A percentile compares a stretch with the other conserved stretches of the same genome.
These are phyloP conservation scores for Eustoma russellianum DNA, from an alignment of 257 asterid species.

Conservation along the genomic window DNA sequence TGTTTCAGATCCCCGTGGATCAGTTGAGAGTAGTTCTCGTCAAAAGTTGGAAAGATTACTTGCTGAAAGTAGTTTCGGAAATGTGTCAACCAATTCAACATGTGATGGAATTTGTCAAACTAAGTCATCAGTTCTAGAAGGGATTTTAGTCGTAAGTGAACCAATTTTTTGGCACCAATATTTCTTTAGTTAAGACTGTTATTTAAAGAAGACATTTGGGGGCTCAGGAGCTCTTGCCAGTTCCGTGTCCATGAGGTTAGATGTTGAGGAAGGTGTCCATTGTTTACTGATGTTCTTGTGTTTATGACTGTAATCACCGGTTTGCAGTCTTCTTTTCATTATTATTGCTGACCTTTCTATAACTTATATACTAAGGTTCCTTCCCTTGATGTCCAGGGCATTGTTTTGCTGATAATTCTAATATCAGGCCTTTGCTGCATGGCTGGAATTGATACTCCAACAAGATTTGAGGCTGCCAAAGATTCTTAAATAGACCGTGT, in stretches of 20 bases:
- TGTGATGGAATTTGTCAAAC: slow-evolving; percentile 94
- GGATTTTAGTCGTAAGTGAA: slow-evolving; percentile 70
- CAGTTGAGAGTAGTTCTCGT: slow-evolving; percentile 33
- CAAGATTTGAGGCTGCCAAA: slow-evolving; percentile 86
- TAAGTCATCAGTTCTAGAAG: slow-evolving; percentile 88
- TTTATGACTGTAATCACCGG: no score
- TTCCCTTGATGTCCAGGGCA: slow-evolving; percentile 46
- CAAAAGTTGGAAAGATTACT: slow-evolving; percentile 67
- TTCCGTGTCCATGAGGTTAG: not conserved
- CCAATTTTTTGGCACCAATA: slow-evolving; percentile 1
- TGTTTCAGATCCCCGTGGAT: slow-evolving; percentile 67
- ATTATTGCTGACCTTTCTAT: no score
- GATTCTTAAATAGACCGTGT: slow-evolving; percentile 41
- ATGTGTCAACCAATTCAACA: slow-evolving; percentile 34
- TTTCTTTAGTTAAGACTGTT: not conserved
- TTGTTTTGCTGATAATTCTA: slow-evolving; percentile 78
- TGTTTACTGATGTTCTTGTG: no score
- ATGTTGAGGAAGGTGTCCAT: no score
- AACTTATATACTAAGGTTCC: not conserved
- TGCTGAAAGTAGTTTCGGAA: slow-evolving; percentile 62
- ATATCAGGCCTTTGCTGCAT: slow-evolving; percentile 98
- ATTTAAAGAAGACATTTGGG: not conserved
- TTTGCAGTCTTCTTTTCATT: no score
- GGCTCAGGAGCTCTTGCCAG: not conserved
- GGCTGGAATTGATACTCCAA: slow-evolving; percentile 96